These are phyloP conservation scores for Sphenostylis stenocarpa DNA, from an alignment of 306 rosid species.

Conservation along the genomic window DNA sequence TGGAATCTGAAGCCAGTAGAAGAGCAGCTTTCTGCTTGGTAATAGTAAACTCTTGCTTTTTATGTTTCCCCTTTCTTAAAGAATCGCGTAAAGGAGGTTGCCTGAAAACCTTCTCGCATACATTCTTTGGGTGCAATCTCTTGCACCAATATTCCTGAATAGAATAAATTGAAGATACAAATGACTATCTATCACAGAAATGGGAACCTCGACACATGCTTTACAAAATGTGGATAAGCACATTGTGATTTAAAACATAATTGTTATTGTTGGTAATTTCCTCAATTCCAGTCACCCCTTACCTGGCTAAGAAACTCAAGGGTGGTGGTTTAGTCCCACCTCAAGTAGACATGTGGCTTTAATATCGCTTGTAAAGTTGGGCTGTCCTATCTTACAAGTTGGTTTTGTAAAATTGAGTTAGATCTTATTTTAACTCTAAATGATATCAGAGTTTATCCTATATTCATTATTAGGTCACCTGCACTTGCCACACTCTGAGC, in stretches of 20 bases:
- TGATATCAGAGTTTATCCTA: too few relatives aligned
- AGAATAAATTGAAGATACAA: conserved; percentile 28
- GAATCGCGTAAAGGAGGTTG: conserved; percentile 92
- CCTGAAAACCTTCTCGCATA: conserved; percentile 92
- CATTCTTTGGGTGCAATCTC: conserved; percentile 91
- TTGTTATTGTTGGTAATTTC: neutral
- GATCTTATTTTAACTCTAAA: too few relatives aligned
- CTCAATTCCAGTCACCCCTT: neutral
- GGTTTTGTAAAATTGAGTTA: too few relatives aligned
- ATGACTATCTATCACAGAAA: conserved; percentile 20
- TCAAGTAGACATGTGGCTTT: neutral
- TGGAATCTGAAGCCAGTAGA: conserved; percentile 76
- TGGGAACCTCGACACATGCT: conserved; percentile 6
- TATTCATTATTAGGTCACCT: too few relatives aligned
- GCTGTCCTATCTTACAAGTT: too few relatives aligned
- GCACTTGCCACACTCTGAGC: too few relatives aligned
- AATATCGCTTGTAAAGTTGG: neutral
- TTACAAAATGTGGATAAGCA: neutral
- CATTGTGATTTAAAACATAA: neutral
- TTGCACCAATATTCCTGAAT: conserved; percentile 95
- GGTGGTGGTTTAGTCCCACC: neutral
- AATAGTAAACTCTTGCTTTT: conserved; percentile 68
- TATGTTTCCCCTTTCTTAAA: conserved; percentile 74
- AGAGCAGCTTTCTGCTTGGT: conserved; percentile 81
- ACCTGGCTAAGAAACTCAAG: neutral